Percentiles rank a stretch among this genome's conserved stretches.
Evolutionary conservation across 768 basidiomycete species (phyloP).

Genomic region (Podaxis pistillaris): DNA sequence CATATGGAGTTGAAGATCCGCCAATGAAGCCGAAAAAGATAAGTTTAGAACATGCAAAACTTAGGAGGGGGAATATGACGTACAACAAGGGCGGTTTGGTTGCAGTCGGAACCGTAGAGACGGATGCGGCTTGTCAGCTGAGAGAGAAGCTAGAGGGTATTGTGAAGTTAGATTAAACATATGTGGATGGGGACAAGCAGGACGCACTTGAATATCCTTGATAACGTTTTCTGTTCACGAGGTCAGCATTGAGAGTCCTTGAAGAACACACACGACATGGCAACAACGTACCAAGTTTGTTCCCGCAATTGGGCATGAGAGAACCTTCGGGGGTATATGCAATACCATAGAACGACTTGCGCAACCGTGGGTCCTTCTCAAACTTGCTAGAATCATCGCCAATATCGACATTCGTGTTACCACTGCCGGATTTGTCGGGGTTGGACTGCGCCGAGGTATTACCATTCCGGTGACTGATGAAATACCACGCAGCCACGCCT

Average conservation of each 20-base stretch:
- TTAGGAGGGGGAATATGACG: constrained; percentile 21
- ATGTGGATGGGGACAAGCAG: background rate
- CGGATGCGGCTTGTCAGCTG: constrained; percentile 80
- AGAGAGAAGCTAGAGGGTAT: constrained; percentile 59
- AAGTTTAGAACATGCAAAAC: background rate
- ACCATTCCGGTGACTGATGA: constrained; percentile 51
- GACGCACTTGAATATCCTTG: constrained; percentile 63
- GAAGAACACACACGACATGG: background rate
- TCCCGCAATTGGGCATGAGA: constrained; percentile 66
- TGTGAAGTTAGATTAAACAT: background rate
- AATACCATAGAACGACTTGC: constrained; percentile 78
- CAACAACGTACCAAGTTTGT: constrained; percentile 34
- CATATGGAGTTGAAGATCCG: constrained; percentile 2
- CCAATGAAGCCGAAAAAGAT: background rate
- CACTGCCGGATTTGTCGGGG: constrained; percentile 1
- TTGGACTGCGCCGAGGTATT: constrained; percentile 23
- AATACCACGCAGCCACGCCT: constrained; percentile 64
- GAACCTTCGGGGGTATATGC: constrained; percentile 83
- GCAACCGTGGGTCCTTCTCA: constrained; percentile 59
- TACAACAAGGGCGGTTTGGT: constrained; percentile 75
- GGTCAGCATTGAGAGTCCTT: background rate
- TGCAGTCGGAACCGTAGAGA: constrained; percentile 86
- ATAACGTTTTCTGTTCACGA: constrained; percentile 51
- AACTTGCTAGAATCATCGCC: constrained; percentile 71
- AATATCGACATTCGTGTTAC: background rate